These are phyloP conservation scores for Fusarium tjaetaba DNA, from an alignment of 2,329 filamentous ascomycete genomes.

Conservation along the genomic window DNA sequence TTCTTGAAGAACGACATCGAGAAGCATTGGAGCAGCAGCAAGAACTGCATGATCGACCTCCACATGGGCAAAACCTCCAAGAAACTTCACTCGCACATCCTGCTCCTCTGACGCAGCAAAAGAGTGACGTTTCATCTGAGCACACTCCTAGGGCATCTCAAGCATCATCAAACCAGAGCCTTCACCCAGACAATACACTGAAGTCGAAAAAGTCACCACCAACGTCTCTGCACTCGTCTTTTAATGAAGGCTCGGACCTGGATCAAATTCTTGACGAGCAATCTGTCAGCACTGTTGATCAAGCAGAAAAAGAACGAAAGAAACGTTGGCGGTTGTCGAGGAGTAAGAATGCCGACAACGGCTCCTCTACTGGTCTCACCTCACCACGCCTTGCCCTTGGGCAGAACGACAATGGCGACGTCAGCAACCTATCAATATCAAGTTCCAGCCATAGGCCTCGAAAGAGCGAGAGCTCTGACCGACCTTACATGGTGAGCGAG, in stretches of 20 bases:
- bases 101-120: constrained; percentile 31
- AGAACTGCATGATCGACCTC: constrained; percentile 13
- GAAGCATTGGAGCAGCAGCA: constrained; percentile 31
- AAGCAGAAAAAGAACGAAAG: constrained; percentile 74
- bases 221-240: constrained; percentile 78
- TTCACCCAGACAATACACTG: constrained; percentile 60
- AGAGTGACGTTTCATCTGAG: constrained; percentile 53
- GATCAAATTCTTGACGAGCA: constrained; percentile 74
- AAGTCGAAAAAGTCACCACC: constrained; percentile 78
- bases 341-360: constrained; percentile 65
- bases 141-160: constrained; percentile 60
- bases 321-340: constrained; percentile 78
- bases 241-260: constrained; percentile 83
- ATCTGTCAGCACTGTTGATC: constrained; percentile 49
- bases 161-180: constrained; percentile 52
- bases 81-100: constrained; percentile 31
- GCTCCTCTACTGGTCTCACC: constrained; percentile 54
- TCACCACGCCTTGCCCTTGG: constrained; percentile 62
- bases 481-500: constrained; percentile 52
- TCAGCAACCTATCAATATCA: constrained; percentile 74
- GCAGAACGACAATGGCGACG: constrained; percentile 69
- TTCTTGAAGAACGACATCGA: constrained; percentile 34
- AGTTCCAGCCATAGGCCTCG: constrained; percentile 64
- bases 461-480: constrained; percentile 63
- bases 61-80: constrained; percentile 21